phyloP scores from a whole-genome alignment of 352 stramenopile genomes.

The Elongisporangium prolatum region DNA sequence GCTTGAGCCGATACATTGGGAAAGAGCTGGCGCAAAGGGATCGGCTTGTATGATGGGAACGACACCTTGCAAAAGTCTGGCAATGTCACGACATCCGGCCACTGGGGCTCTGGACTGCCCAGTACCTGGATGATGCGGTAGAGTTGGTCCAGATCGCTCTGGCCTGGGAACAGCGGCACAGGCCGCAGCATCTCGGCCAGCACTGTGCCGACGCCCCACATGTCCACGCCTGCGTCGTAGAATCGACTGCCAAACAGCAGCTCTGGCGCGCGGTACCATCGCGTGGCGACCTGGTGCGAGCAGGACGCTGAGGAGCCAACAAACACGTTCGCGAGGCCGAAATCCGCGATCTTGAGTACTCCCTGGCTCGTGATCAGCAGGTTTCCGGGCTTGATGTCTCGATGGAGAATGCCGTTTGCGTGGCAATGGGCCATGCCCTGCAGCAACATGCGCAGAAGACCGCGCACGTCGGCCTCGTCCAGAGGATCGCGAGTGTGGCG shows the following conservation, averaged over 20 bases:
- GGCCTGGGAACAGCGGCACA: constrained; percentile 66
- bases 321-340: constrained; percentile 73
- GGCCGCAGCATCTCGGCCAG: constrained; percentile 59
- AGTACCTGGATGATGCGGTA: constrained; percentile 67
- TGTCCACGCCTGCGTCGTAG: constrained; percentile 62
- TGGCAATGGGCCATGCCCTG: constrained; percentile 62
- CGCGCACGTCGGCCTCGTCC: constrained; percentile 32
- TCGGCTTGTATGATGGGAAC: constrained; percentile 48
- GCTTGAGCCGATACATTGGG: constrained; percentile 30
- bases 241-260: constrained; percentile 63
- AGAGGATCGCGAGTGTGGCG: constrained; percentile 32
- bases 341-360: constrained; percentile 74
- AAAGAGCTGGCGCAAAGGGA: constrained; percentile 39
- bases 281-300: constrained; percentile 73
- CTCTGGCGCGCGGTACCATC: constrained; percentile 81
- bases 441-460: constrained; percentile 66
- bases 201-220: constrained; percentile 69
- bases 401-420: constrained; percentile 53
- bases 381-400: constrained; percentile 76
- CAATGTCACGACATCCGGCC: constrained; percentile 41
- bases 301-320: constrained; percentile 29
- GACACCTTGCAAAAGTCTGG: constrained; percentile 70
- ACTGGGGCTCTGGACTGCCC: constrained; percentile 46
- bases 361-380: constrained; percentile 44
- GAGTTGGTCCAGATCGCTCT: constrained; percentile 83